Base-by-base conservation (phyloP, 768 basidiomycete species). In the Termitomyces sp. region DNA sequence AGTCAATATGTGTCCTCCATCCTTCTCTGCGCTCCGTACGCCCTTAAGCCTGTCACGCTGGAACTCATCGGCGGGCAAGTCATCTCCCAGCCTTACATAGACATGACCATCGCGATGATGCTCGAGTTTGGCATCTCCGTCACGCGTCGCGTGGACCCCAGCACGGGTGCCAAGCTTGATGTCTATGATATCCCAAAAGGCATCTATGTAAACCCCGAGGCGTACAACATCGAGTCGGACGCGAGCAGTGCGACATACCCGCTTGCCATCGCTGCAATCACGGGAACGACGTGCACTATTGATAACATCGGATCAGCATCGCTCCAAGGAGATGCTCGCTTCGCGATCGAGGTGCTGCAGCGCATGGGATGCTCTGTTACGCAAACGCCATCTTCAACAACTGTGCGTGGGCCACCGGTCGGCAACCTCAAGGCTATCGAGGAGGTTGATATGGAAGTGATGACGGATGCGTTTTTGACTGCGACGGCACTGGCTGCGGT, bases 41-140 rank as follows among this genome's bases (percentile, higher is more conserved):
- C 96, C 1, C 65, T 71, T 29, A 78, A 92, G 67, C 79, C 88
- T n/a, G 83, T 97, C 59, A 87, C 85, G 2, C 86, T 98, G 53
- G 90, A 97, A 72, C 82, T 99, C 60, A 89, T 84, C 0, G 97
- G 96, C 12, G 96, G 94, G 0, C 87, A 91, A 59, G 97, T 98
- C 67, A 98, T 99, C 69, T 97, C 94, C 5, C 96, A 98, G 73
- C 94, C 94, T 0, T 99, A 98, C 76, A 98, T 99, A 71, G 95
- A 99, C 74, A 98, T 98, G 97, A 98, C 97, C 9, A 89, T 97
- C 63, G 86, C 94, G 9, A 97, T 99, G 88, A 98, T 99, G 97
- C 79, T 79, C 60, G 84, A 88, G 8, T 99, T 99, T 68, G 96
- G 94, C 4, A 77, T 98, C 59, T 64, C 77, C 9, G 95, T 94